These are phyloP conservation scores for Apiospora marii DNA, from an alignment of 2,329 filamentous ascomycete species.

Conservation along the genomic window DNA sequence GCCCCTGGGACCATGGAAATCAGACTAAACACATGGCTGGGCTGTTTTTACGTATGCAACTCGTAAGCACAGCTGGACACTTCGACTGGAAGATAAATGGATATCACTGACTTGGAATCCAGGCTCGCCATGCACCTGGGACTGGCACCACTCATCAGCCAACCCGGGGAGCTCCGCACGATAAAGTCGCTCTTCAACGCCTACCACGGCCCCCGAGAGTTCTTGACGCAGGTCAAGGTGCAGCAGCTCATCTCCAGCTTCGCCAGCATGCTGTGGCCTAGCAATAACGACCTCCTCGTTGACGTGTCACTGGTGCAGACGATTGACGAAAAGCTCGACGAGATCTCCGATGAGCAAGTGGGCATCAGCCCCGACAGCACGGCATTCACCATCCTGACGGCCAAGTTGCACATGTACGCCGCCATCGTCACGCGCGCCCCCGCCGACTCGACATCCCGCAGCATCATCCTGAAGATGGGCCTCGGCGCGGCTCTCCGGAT, in stretches of 20 bases:
- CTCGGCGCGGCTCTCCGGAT: constrained; percentile 40
- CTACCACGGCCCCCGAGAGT: constrained; percentile 35
- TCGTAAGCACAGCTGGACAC: constrained; percentile 33
- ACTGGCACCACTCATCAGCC: constrained; percentile 38
- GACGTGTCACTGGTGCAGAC: constrained; percentile 41
- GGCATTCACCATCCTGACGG: constrained; percentile 37
- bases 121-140: constrained; percentile 43
- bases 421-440: constrained; percentile 37
- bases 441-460: constrained; percentile 31
- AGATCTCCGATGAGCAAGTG: not conserved
- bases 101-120: not conserved
- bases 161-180: constrained; percentile 37
- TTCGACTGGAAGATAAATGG: not conserved
- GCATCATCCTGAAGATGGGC: constrained; percentile 38
- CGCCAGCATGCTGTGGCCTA: constrained; percentile 37
- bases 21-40: constrained; percentile 41
- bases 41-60: constrained; percentile 41
- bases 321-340: constrained; percentile 40
- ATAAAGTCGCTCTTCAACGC: constrained; percentile 36
- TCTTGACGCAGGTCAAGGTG: constrained; percentile 37
- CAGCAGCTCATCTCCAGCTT: constrained; percentile 39
- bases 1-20: constrained; percentile 32
- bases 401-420: constrained; percentile 41
- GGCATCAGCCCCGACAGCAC: constrained; percentile 36
- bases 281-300: constrained; percentile 36